Evolutionary conservation across 2,329 filamentous ascomycete species (phyloP).

Genomic region (Colletotrichum theobromicola): DNA sequence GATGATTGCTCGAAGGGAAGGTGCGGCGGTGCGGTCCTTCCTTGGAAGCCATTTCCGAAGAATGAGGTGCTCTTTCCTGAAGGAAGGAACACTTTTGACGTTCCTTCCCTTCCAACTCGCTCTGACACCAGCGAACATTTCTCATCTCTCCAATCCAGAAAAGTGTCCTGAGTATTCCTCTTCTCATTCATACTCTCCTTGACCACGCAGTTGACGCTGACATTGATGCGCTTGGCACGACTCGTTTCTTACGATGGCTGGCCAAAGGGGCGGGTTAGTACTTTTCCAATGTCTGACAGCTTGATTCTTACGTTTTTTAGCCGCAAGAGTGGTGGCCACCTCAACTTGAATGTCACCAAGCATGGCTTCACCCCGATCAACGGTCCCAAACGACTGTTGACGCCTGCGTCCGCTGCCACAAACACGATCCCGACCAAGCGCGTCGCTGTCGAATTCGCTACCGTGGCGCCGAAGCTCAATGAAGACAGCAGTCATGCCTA

Average conservation of each 20-base stretch:
- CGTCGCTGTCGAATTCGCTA: neutral
- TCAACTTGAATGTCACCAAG: neutral
- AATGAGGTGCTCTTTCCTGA: too few relatives aligned
- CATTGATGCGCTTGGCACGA: neutral
- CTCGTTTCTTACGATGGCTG: neutral
- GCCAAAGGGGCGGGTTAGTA: neutral
- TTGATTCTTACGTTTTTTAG: neutral
- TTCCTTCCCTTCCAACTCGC: too few relatives aligned
- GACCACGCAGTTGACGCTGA: neutral
- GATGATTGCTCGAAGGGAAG: too few relatives aligned
- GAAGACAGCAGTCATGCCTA: neutral
- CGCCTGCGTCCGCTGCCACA: neutral
- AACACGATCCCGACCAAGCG: neutral
- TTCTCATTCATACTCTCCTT: too few relatives aligned
- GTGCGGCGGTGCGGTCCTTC: too few relatives aligned
- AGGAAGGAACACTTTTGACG: too few relatives aligned
- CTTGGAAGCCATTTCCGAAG: too few relatives aligned
- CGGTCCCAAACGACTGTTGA: neutral
- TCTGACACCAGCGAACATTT: too few relatives aligned
- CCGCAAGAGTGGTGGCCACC: neutral
- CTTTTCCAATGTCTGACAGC: neutral
- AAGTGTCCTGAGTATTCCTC: too few relatives aligned
- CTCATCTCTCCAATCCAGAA: too few relatives aligned
- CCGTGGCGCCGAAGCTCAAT: too few relatives aligned
- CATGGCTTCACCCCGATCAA: neutral